Evolutionary conservation across 768 basidiomycete genomes (phyloP).

Genomic region (Calvatia gigantea): DNA sequence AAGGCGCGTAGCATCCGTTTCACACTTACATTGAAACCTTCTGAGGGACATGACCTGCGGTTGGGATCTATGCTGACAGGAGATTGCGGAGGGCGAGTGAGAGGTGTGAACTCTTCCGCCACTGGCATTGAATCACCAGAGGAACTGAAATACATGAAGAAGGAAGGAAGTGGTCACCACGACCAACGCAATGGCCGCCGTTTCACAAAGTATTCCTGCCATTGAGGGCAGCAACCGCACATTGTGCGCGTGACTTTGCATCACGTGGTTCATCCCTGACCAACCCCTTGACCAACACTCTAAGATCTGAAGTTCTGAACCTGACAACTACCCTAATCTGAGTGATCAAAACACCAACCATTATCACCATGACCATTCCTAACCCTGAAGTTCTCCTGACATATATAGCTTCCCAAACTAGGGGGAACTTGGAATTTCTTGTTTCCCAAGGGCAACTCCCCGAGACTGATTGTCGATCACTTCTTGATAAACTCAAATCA

Average conservation of each 20-base stretch:
- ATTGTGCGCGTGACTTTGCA: background rate
- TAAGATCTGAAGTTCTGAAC: too few relatives aligned
- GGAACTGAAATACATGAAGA: background rate
- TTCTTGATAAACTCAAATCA: constrained; percentile 39
- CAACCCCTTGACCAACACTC: too few relatives aligned
- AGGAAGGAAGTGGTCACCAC: background rate
- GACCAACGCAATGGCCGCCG: background rate
- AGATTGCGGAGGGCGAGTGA: constrained; percentile 32
- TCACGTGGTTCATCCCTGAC: too few relatives aligned
- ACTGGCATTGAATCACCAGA: background rate
- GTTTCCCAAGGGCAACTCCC: constrained; percentile 45
- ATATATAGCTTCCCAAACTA: constrained; percentile 53
- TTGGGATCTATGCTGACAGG: constrained; percentile 35
- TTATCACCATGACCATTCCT: background rate
- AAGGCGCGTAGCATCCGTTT: background rate
- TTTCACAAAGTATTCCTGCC: background rate
- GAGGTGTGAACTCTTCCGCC: constrained; percentile 36
- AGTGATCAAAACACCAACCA: background rate
- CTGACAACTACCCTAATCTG: background rate
- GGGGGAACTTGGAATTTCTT: constrained; percentile 53
- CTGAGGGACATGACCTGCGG: constrained; percentile 33
- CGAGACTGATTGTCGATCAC: constrained; percentile 37
- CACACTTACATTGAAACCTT: constrained; percentile 42
- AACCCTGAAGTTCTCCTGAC: constrained; percentile 24
- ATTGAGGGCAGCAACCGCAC: background rate